phyloP scores from a whole-genome alignment of 768 basidiomycete genomes.

The Mycena crocata region DNA sequence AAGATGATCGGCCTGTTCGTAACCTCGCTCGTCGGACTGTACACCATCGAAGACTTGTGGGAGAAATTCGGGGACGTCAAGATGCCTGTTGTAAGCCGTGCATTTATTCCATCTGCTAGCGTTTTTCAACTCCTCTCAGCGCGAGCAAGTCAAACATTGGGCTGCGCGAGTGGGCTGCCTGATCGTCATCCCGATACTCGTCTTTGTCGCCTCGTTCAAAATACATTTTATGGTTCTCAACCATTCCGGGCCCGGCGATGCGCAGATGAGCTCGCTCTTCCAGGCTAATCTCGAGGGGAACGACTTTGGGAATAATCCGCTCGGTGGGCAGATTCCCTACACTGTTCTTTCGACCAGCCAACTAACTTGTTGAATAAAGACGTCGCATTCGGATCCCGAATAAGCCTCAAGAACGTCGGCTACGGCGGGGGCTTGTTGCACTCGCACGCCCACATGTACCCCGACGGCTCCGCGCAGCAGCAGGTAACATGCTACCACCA shows the following conservation, averaged over 20 bases:
- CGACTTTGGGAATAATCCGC: slow-evolving; percentile 90
- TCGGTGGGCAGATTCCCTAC: slow-evolving; percentile 64
- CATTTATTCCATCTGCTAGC: neutral
- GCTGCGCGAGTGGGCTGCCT: slow-evolving; percentile 85
- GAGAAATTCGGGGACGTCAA: slow-evolving; percentile 96
- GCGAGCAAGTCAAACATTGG: slow-evolving; percentile 94
- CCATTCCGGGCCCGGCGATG: slow-evolving; percentile 95
- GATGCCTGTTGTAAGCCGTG: slow-evolving; percentile 81
- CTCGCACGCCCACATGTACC: slow-evolving; percentile 94
- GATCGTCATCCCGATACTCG: slow-evolving; percentile 89
- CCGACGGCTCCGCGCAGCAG: slow-evolving; percentile 91
- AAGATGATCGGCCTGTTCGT: slow-evolving; percentile 98
- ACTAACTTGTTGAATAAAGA: slow-evolving; percentile 56
- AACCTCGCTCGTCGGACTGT: slow-evolving; percentile 92
- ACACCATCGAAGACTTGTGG: slow-evolving; percentile 98
- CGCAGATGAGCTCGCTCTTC: slow-evolving; percentile 99
- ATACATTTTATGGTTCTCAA: slow-evolving; percentile 95
- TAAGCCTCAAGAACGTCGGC: slow-evolving; percentile 97
- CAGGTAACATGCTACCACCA: slow-evolving; percentile 99
- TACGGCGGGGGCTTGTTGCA: slow-evolving; percentile 97
- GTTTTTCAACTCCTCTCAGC: slow-evolving; percentile 55
- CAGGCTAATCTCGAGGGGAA: slow-evolving; percentile 97
- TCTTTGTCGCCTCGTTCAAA: slow-evolving; percentile 96
- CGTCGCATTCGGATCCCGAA: slow-evolving; percentile 87
- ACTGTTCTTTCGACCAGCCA: neutral